These are phyloP conservation scores for Extremus antarcticus DNA, from an alignment of 495 filamentous ascomycete species.

Conservation along the genomic window DNA sequence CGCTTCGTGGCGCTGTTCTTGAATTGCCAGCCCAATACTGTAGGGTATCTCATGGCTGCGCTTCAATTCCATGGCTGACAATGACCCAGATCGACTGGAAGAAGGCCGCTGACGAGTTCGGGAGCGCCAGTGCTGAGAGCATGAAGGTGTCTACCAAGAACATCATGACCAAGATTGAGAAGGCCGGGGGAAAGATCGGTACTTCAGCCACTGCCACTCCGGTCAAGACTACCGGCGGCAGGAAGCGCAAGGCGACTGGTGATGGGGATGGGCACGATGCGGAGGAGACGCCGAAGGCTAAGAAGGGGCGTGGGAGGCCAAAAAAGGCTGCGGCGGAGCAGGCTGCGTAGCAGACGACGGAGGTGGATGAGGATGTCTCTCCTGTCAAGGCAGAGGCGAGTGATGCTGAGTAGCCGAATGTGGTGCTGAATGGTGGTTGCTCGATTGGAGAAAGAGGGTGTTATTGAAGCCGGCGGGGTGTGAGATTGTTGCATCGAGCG, in stretches of 20 bases:
- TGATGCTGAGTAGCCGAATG: neutral
- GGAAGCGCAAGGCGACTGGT: constrained; percentile 8
- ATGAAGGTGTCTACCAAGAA: constrained; percentile 5
- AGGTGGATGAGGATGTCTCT: neutral
- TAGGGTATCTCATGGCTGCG: neutral
- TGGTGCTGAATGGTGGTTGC: no score
- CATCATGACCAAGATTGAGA: constrained; percentile 14
- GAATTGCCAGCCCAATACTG: neutral
- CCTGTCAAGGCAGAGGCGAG: neutral
- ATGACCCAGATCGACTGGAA: constrained; percentile 13
- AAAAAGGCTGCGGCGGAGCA: constrained; percentile 5
- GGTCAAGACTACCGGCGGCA: constrained; percentile 2
- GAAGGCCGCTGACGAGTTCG: constrained; percentile 7
- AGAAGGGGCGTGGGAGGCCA: constrained; percentile 7
- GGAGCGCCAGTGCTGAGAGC: constrained; percentile 12
- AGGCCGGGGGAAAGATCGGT: constrained; percentile 1
- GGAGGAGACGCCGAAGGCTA: constrained; percentile 8
- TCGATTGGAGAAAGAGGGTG: no score
- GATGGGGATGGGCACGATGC: constrained; percentile 5
- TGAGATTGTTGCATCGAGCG: no score
- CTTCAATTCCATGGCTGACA: neutral
- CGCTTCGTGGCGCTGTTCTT: constrained; percentile 13
- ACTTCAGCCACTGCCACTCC: neutral
- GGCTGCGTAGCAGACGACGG: neutral
- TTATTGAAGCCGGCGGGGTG: no score